Percentiles rank a stretch among this genome's conserved stretches.
Evolutionary conservation across 2,329 filamentous ascomycete genomes (phyloP).

Genomic region (Pseudogymnoascus sp.): DNA sequence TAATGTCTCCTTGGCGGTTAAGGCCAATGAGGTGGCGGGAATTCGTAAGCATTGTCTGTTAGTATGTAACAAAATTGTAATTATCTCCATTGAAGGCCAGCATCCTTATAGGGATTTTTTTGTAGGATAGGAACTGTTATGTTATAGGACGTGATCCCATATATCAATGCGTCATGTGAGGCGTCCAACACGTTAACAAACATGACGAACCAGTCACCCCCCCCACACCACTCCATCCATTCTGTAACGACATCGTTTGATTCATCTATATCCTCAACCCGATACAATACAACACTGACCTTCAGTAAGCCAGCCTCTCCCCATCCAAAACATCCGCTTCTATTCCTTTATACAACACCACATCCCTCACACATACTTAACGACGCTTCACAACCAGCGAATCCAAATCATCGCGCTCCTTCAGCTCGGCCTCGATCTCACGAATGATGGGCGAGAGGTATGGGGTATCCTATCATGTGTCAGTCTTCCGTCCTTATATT

Average conservation of each 20-base stretch:
- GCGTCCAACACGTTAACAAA: neutral
- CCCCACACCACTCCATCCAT: neutral
- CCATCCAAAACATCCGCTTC: neutral
- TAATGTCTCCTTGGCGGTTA: neutral
- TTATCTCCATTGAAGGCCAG: neutral
- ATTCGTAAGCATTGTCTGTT: neutral
- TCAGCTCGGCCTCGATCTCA: slow-evolving; percentile 58
- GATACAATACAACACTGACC: slow-evolving; percentile 2
- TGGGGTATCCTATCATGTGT: slow-evolving; percentile 45
- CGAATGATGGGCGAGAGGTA: slow-evolving; percentile 61
- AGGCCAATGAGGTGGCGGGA: neutral
- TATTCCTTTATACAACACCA: neutral
- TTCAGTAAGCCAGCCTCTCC: neutral
- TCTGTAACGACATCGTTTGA: slow-evolving; percentile 2
- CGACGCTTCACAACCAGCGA: slow-evolving; percentile 46
- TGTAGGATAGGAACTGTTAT: neutral
- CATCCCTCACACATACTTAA: neutral
- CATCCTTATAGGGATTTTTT: neutral
- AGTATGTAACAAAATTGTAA: neutral
- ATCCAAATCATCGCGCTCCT: slow-evolving; percentile 61
- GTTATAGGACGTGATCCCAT: neutral
- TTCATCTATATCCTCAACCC: neutral
- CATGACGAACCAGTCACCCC: neutral
- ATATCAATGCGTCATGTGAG: neutral
- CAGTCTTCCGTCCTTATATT: slow-evolving; percentile 7